phyloP scores from a whole-genome alignment of 129 eudicot species.

The Tagetes patula region DNA sequence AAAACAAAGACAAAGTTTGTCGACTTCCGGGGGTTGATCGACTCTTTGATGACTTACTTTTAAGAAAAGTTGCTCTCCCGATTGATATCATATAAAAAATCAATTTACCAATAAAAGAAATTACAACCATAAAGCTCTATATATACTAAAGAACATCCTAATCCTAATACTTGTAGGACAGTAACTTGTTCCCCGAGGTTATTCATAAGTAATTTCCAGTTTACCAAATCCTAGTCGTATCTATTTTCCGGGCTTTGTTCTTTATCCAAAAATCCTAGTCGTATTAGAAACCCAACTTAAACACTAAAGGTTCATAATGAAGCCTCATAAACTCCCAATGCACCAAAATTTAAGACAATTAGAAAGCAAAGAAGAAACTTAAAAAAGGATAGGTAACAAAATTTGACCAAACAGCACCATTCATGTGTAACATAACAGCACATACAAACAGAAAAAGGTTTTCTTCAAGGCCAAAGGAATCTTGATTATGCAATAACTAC shows the following conservation, averaged over 20 bases:
- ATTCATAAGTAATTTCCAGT: background rate
- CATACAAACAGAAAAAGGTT: background rate
- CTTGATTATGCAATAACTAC: slow-evolving; percentile 2
- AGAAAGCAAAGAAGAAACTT: background rate
- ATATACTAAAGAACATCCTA: too few species aligned
- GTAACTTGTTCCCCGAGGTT: background rate
- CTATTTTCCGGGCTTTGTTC: background rate
- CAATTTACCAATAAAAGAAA: too few species aligned
- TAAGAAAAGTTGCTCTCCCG: background rate
- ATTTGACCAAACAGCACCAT: background rate
- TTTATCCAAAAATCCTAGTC: background rate
- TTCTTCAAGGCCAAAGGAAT: background rate
- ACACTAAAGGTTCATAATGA: background rate
- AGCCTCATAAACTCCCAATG: background rate
- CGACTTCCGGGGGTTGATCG: background rate
- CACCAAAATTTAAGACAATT: background rate
- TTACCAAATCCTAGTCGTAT: background rate
- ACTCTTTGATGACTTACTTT: too few species aligned
- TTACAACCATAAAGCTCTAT: too few species aligned
- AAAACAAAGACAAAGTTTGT: too few species aligned
- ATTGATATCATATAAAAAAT: too few species aligned
- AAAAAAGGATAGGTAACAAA: background rate
- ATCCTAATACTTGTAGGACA: too few species aligned
- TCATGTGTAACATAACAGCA: background rate
- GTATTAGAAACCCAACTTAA: background rate